phyloP scores from a whole-genome alignment of 2,329 filamentous ascomycete genomes.

The Amphichorda felina region DNA sequence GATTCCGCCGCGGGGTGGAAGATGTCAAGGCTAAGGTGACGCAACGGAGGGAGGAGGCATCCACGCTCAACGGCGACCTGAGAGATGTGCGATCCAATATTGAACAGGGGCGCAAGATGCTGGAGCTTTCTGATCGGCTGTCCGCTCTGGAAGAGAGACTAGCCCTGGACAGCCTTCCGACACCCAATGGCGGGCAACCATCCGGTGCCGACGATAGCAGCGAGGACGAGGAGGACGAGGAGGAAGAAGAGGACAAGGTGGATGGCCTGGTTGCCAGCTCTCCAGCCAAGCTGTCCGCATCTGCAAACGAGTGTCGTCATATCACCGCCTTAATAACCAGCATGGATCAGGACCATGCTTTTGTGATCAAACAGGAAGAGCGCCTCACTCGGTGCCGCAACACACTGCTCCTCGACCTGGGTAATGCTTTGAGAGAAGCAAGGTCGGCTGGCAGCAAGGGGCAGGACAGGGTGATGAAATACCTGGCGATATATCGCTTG shows the following conservation, averaged over 20 bases:
- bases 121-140: slow-evolving; percentile 56
- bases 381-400: slow-evolving; percentile 40
- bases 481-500: slow-evolving; percentile 39
- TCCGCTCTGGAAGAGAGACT: slow-evolving; percentile 51
- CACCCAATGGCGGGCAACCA: slow-evolving; percentile 9
- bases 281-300: slow-evolving; percentile 29
- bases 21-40: slow-evolving; percentile 57
- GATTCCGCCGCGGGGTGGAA: slow-evolving; percentile 73
- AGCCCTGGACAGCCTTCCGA: slow-evolving; percentile 33
- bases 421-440: slow-evolving; percentile 33
- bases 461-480: slow-evolving; percentile 33
- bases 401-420: slow-evolving; percentile 43
- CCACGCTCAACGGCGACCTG: slow-evolving; percentile 52
- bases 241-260: slow-evolving; percentile 14
- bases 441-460: slow-evolving; percentile 29
- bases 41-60: slow-evolving; percentile 51
- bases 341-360: slow-evolving; percentile 34
- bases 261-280: slow-evolving; percentile 29
- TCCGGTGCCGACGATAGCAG: slow-evolving; percentile 22
- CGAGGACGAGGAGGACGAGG: slow-evolving; percentile 28
- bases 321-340: slow-evolving; percentile 28
- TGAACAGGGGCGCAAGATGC: slow-evolving; percentile 45
- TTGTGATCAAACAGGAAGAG: slow-evolving; percentile 39
- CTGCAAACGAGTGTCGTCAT: slow-evolving; percentile 32
- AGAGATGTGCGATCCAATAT: slow-evolving; percentile 50